A percentile compares a stretch with the other conserved stretches of the same genome.
phyloP scores from a whole-genome alignment of 257 asterid species.

The Pogostemon cablin region DNA sequence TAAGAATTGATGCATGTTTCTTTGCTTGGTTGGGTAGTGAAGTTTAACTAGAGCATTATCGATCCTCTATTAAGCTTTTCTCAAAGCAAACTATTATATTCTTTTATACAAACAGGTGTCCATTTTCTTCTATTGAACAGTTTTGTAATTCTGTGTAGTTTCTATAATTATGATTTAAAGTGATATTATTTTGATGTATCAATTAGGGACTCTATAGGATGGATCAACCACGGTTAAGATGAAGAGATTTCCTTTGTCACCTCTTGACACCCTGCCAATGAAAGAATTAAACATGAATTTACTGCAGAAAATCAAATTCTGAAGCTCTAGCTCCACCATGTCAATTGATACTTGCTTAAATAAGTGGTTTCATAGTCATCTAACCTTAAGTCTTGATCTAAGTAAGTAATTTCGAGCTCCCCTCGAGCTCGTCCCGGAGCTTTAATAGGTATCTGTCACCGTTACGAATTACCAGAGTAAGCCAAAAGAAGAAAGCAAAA shows the following conservation, averaged over 20 bases:
- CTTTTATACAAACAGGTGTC: no score
- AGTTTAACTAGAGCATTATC: no score
- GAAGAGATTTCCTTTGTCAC: slow-evolving; percentile 74
- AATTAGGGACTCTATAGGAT: slow-evolving; percentile 55
- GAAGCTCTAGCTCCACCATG: no score
- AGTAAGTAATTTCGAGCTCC: slow-evolving; percentile 64
- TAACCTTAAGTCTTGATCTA: slow-evolving; percentile 73
- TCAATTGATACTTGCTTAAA: no score
- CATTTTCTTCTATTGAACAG: no score
- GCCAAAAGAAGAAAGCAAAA: background rate
- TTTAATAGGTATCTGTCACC: slow-evolving; percentile 34
- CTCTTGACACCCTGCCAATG: slow-evolving; percentile 65
- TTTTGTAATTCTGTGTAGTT: no score
- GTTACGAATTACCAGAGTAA: background rate
- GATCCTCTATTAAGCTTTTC: no score
- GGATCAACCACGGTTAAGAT: slow-evolving; percentile 70
- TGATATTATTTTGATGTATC: slow-evolving; percentile 11
- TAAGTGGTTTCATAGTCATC: background rate
- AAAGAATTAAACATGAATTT: background rate
- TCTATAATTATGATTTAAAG: no score
- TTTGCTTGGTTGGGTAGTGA: no score
- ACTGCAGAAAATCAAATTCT: no score
- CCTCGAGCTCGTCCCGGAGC: slow-evolving; percentile 75
- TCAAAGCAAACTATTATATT: no score
- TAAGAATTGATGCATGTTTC: no score